Base-by-base conservation (phyloP, 2,329 filamentous ascomycete species). In the Fusarium foetens region DNA sequence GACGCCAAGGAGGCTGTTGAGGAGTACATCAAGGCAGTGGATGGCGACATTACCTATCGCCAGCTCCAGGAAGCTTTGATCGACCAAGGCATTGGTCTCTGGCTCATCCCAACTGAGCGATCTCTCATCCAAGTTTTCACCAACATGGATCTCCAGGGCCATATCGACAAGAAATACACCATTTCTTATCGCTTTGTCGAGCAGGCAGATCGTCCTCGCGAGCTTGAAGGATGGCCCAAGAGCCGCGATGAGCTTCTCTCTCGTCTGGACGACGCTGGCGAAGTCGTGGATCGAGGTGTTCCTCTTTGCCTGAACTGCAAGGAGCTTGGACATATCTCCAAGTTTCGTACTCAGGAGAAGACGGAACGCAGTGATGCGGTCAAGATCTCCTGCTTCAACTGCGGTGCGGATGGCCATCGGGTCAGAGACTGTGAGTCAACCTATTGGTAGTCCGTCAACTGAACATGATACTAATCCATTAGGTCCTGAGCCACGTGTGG, bases 91-190 rank as follows among this genome's bases (percentile, higher is more conserved):
- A 84, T 92, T 65, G 80, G 81, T 6, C 81, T 92, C 19, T 91
- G 86, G 81, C 81, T 94, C 58, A 91, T 93, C 71, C 89, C 89
- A 10, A 80, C 88, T 10, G 87, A 92, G 83, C 87, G 88, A 71
- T 81, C 87, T 38, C 79, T 85, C 10, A 79, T 92, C 1, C 77
- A 81, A 3, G 89, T 89, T 9, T 86, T 90, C 72, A 92, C 90
- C 67, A 91, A 92, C 80, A 92, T 93, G 88, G 91, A 93, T 71
- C 82, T 93, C 3, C 91, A 93, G 76, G 92, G 92, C 9, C 88
- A 92, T 68, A 82, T 91, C 25, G 86, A 87, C 63, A 90, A 90
- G 80, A 90, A 90, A 77, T 93, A 87, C 74, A 87, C 86, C 2
- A 84, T 93, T 54, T 88, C 88, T 0, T 90, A 91, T 77, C 88